These are phyloP conservation scores for Berberis vulgaris DNA, from an alignment of 164 flowering plant species.

Conservation along the genomic window DNA sequence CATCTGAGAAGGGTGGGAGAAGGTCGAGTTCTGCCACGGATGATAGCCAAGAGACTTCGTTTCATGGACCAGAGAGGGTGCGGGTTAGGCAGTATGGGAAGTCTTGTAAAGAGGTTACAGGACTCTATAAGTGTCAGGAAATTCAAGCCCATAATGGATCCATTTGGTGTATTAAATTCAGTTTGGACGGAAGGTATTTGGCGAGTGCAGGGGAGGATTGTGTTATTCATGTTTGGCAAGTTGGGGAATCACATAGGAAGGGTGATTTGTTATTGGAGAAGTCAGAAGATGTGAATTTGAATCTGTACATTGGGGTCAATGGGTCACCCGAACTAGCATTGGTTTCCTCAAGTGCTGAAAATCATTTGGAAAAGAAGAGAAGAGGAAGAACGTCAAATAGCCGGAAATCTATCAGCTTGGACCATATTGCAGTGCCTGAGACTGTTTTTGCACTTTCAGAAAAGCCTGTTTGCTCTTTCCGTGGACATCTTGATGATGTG, in stretches of 20 bases:
- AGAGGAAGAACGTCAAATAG: constrained; percentile 64
- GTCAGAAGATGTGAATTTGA: constrained; percentile 52
- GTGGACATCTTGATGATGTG: constrained; percentile 83
- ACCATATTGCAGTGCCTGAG: constrained; percentile 69
- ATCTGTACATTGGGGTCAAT: constrained; percentile 35
- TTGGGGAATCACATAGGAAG: constrained; percentile 70
- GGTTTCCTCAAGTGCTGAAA: background rate
- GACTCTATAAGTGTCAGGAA: constrained; percentile 76
- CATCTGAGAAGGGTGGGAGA: constrained; percentile 88
- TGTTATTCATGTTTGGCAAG: constrained; percentile 91
- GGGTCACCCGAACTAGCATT: background rate
- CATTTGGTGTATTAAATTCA: constrained; percentile 92
- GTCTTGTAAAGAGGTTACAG: constrained; percentile 69
- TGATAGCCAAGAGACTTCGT: constrained; percentile 84
- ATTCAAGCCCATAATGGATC: constrained; percentile 94
- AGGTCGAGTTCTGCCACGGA: constrained; percentile 97
- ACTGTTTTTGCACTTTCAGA: constrained; percentile 84
- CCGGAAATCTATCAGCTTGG: constrained; percentile 71
- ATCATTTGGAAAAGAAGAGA: constrained; percentile 63
- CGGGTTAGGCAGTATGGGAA: constrained; percentile 86
- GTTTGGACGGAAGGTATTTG: constrained; percentile 80
- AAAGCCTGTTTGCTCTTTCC: constrained; percentile 76
- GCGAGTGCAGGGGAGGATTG: constrained; percentile 99
- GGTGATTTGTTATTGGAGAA: constrained; percentile 71
- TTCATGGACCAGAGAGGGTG: constrained; percentile 80